A percentile compares a stretch with the other conserved stretches of the same genome.
phyloP scores from a whole-genome alignment of 2,329 filamentous ascomycete species.

The Fusarium sp. region DNA sequence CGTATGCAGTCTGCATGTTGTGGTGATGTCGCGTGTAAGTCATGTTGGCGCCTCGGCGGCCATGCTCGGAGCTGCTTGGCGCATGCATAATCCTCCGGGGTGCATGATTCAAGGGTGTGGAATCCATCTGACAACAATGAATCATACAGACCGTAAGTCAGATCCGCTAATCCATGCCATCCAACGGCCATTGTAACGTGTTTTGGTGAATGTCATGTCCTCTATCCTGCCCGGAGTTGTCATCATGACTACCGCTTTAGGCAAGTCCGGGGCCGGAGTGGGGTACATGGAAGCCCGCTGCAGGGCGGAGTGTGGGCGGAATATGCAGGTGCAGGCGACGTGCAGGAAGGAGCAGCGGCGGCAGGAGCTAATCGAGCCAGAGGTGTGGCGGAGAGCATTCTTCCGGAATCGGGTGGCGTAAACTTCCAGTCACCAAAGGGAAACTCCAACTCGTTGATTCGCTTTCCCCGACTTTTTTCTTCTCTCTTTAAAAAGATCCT shows the following conservation, averaged over 20 bases:
- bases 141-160: not conserved
- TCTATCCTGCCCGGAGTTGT: conserved; percentile 9
- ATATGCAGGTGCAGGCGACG: conserved; percentile 31
- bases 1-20: not conserved
- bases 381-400: conserved; percentile 42
- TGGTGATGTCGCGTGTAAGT: not conserved
- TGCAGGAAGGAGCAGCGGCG: conserved; percentile 35
- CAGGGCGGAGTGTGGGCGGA: conserved; percentile 38
- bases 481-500: conserved; percentile 26
- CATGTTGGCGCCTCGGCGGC: not conserved
- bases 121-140: not conserved
- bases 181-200: conserved; percentile 3
- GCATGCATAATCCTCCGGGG: conserved; percentile 8
- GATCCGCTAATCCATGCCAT: not conserved
- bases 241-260: conserved; percentile 40
- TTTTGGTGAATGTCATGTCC: conserved; percentile 9
- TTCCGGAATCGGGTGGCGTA: conserved; percentile 45
- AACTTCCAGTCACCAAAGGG: conserved; percentile 17
- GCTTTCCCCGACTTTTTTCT: not conserved
- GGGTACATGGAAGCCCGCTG: conserved; percentile 28
- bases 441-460: conserved; percentile 15
- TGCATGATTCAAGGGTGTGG: not conserved
- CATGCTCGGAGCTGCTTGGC: conserved; percentile 16
- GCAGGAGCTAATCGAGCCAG: conserved; percentile 37
- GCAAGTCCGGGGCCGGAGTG: conserved; percentile 42